Evolutionary conservation across 1,139 yeast genomes (phyloP), one percentile per base, ranked within the genome.

Genomic region (Pichiaceae sp.): DNA sequence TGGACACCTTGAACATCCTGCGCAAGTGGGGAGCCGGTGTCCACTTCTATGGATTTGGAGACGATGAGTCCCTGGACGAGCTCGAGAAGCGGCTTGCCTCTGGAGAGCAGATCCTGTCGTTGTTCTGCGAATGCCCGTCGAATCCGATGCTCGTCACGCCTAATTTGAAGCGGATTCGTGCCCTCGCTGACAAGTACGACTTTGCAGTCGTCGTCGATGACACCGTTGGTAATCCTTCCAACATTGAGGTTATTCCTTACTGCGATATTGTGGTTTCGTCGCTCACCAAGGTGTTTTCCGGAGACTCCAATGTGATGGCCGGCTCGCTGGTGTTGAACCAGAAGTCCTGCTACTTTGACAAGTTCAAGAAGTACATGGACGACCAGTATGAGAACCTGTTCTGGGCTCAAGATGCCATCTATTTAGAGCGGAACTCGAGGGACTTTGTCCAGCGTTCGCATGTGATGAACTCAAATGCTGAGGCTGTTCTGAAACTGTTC

Each of bases 361-460:
- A 49, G 30, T 70, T 89, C 38, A 78, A 80, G 53, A 45, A 57
- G 19, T 71, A 71, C 43, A 66, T 80, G 51, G 54, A 70, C 42
- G 63, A 64, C 5, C 63, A 67, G 31, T 75, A 64, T 48, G 93
- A 81, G 53, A 96, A 89, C 52, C 60, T 69, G 7, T 71, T 85
- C 46, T 91, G 97, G 96, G 85, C 79, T 18, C 96, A 89, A 60
- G 98, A 91, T 60, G 95, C 95, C 1, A 76, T 91, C 41, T 83
- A 83, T 53, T 63, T 91, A 55, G 98, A 91, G 57, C 72, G 96
- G 54, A 91, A 91, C 62, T 85, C 96, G 4, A 74, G 97, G 45
- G 97, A 89, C 58, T 89, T 85, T 55, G 76, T 73, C 20, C 64
- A 65, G 27, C 70, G 97, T 50, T 80, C 87, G 15, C 57, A 63